Evolutionary conservation across 768 basidiomycete genomes (phyloP).

Genomic region (Agrocybe chaxingu): DNA sequence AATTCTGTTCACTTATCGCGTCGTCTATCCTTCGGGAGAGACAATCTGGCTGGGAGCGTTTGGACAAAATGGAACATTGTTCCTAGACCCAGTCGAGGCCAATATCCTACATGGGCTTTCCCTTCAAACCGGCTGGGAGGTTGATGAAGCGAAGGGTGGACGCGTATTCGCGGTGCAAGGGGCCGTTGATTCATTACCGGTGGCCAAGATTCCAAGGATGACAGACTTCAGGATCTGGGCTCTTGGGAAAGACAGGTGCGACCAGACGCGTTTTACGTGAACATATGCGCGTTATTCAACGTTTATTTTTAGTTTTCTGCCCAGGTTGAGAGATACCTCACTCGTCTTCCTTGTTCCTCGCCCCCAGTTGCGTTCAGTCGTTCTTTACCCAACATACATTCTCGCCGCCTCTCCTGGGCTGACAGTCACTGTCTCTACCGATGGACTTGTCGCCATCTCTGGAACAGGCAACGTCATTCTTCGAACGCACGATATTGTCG

Average conservation of each 20-base stretch:
- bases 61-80: slow-evolving; percentile 38
- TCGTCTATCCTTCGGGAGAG: slow-evolving; percentile 39
- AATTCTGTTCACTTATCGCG: slow-evolving; percentile 48
- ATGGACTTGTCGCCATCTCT: slow-evolving; percentile 22
- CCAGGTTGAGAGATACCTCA: slow-evolving; percentile 20
- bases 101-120: slow-evolving; percentile 4
- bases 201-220: slow-evolving; percentile 9
- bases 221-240: slow-evolving; percentile 16
- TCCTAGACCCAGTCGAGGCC: slow-evolving; percentile 23
- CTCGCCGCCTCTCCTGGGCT: slow-evolving; percentile 26
- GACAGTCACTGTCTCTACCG: slow-evolving; percentile 21
- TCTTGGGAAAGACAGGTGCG: slow-evolving; percentile 20
- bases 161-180: slow-evolving; percentile 1
- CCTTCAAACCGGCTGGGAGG: slow-evolving; percentile 21
- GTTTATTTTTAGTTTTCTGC: slow-evolving; percentile 10
- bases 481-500: slow-evolving; percentile 16
- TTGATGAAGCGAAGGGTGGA: background rate
- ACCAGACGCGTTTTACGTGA: background rate
- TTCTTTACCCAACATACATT: slow-evolving; percentile 24
- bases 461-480: slow-evolving; percentile 27
- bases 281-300: background rate
- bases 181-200: slow-evolving; percentile 2
- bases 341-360: slow-evolving; percentile 31
- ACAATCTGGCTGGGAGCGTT: slow-evolving; percentile 45
- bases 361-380: slow-evolving; percentile 8